phyloP scores from a whole-genome alignment of 495 filamentous ascomycete genomes.

The Podospora sp. region DNA sequence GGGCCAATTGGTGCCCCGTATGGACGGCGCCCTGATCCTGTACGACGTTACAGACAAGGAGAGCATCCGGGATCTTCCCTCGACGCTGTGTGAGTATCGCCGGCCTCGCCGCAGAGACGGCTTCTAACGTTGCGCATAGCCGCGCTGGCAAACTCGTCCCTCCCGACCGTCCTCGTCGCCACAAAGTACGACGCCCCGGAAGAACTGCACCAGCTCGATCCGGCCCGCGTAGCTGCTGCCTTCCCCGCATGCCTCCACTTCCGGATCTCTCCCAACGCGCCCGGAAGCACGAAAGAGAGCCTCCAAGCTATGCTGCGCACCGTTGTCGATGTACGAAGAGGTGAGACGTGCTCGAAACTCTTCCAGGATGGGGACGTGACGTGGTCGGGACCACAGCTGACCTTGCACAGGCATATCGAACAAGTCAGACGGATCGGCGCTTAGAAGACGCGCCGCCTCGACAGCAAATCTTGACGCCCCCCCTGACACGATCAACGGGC shows the following conservation, averaged over 20 bases:
- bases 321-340: constrained; percentile 63
- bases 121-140: constrained; percentile 51
- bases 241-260: constrained; percentile 65
- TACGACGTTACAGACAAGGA: constrained; percentile 81
- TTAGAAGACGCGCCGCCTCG: constrained; percentile 52
- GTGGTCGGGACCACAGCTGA: constrained; percentile 20
- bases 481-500: constrained; percentile 42
- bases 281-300: constrained; percentile 76
- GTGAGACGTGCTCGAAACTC: constrained; percentile 50
- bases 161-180: constrained; percentile 77
- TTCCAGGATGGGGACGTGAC: too few species aligned
- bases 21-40: constrained; percentile 82
- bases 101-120: not conserved
- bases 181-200: constrained; percentile 80
- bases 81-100: constrained; percentile 68
- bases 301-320: constrained; percentile 73
- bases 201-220: constrained; percentile 60
- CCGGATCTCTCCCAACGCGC: constrained; percentile 68
- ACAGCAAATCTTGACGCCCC: constrained; percentile 56
- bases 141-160: constrained; percentile 62
- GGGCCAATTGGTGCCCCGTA: constrained; percentile 65
- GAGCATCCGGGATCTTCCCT: constrained; percentile 67
- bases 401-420: constrained; percentile 22
- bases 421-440: constrained; percentile 31
- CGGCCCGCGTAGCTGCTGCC: constrained; percentile 60